Percentiles rank a stretch among this genome's conserved stretches.
Evolutionary conservation across 805 yeast species (phyloP).

Genomic region (Yamadazyma endophytica): DNA sequence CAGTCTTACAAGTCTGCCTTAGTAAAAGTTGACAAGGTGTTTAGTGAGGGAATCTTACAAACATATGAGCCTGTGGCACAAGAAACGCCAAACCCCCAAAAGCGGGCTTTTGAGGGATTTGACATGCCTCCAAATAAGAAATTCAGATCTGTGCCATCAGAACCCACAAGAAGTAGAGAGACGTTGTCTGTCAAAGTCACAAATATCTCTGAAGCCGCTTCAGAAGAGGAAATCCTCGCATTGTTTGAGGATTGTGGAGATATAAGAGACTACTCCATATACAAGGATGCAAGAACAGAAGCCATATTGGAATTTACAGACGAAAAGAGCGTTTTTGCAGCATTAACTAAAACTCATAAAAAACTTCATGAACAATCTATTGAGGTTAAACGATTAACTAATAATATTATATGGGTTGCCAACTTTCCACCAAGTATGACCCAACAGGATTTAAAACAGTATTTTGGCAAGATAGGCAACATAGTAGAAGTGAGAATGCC

Average conservation of each 20-base stretch:
- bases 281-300: constrained; percentile 13
- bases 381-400: constrained; percentile 39
- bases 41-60: constrained; percentile 10
- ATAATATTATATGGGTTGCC: constrained; percentile 65
- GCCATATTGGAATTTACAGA: constrained; percentile 59
- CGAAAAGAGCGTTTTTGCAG: constrained; percentile 48
- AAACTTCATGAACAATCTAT: constrained; percentile 39
- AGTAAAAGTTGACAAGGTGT: constrained; percentile 19
- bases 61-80: constrained; percentile 3
- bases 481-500: constrained; percentile 61
- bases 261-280: constrained; percentile 32
- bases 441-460: constrained; percentile 28
- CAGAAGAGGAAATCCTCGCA: constrained; percentile 33
- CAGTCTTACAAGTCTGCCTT: constrained; percentile 17
- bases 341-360: constrained; percentile 58
- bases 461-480: constrained; percentile 40
- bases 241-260: constrained; percentile 63
- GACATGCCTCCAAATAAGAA: constrained; percentile 3
- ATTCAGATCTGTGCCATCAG: neutral
- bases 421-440: constrained; percentile 62
- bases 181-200: constrained; percentile 51
- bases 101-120: constrained; percentile 1
- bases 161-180: constrained; percentile 51
- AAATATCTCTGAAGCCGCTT: constrained; percentile 38
- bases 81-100: constrained; percentile 3